Evolutionary conservation across 805 yeast species (phyloP).

Genomic region (Candida cerambycidarum): DNA sequence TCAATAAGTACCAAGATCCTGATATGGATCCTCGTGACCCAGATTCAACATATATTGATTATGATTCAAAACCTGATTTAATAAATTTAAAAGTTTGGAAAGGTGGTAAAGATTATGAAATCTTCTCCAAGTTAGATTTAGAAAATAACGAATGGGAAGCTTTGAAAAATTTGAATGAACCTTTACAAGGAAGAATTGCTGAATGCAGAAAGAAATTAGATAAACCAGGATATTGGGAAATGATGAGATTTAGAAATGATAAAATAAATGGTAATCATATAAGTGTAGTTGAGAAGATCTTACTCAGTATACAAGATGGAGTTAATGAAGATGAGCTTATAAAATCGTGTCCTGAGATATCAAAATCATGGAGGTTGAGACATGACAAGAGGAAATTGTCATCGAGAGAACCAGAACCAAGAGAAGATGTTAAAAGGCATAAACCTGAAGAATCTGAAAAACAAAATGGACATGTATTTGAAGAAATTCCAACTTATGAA

Average conservation of each 20-base stretch:
- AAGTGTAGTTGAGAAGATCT: constrained; percentile 75
- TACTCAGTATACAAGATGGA: constrained; percentile 82
- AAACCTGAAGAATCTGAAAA: constrained; percentile 12
- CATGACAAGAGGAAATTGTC: constrained; percentile 33
- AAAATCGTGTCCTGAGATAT: constrained; percentile 55
- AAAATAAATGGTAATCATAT: constrained; percentile 85
- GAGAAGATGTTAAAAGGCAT: constrained; percentile 1
- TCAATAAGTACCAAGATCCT: constrained; percentile 58
- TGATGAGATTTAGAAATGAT: constrained; percentile 90
- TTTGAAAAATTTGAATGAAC: constrained; percentile 68
- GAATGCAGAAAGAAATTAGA: constrained; percentile 73
- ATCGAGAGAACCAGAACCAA: neutral
- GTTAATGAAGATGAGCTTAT: constrained; percentile 77
- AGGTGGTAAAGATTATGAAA: constrained; percentile 63
- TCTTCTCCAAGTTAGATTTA: constrained; percentile 63
- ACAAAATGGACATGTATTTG: constrained; percentile 19
- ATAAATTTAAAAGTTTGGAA: constrained; percentile 75
- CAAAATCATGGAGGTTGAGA: constrained; percentile 62
- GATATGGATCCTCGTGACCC: constrained; percentile 67
- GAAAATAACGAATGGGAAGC: constrained; percentile 78
- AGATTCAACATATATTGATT: constrained; percentile 71
- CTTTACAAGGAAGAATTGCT: constrained; percentile 83
- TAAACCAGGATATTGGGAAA: constrained; percentile 67
- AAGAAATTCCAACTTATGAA: constrained; percentile 41
- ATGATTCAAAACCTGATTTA: constrained; percentile 69